These are phyloP conservation scores for Phytophthora capsici DNA, from an alignment of 352 stramenopile genomes.

Conservation along the genomic window DNA sequence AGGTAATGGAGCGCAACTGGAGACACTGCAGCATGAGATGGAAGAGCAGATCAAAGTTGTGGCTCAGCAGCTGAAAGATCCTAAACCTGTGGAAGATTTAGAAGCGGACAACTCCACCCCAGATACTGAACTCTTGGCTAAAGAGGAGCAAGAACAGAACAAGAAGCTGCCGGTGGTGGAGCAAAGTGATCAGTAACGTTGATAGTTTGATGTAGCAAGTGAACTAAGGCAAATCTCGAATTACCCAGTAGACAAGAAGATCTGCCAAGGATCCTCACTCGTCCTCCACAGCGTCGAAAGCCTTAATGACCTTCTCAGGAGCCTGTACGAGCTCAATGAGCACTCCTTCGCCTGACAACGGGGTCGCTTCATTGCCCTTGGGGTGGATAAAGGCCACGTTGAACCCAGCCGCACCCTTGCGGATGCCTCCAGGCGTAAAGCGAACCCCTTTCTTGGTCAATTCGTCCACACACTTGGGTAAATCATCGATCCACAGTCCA, in stretches of 20 bases:
- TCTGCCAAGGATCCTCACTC: slow-evolving; percentile 9
- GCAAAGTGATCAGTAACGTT: neutral
- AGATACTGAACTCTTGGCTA: neutral
- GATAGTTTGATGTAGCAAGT: neutral
- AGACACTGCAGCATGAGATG: slow-evolving; percentile 35
- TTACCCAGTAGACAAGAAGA: neutral
- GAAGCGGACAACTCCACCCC: neutral
- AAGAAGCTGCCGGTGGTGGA: neutral
- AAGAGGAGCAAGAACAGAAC: neutral
- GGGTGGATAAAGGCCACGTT: slow-evolving; percentile 99
- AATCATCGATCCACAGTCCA: slow-evolving; percentile 97
- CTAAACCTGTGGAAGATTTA: slow-evolving; percentile 4
- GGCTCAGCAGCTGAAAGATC: slow-evolving; percentile 24
- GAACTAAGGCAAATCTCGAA: slow-evolving; percentile 15
- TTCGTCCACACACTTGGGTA: slow-evolving; percentile 92
- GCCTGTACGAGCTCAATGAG: slow-evolving; percentile 98
- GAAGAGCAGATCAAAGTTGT: slow-evolving; percentile 31
- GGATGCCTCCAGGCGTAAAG: slow-evolving; percentile 98
- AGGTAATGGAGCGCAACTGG: slow-evolving; percentile 50
- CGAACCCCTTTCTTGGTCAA: slow-evolving; percentile 93
- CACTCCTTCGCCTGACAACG: slow-evolving; percentile 94
- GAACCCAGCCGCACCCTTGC: slow-evolving; percentile 96
- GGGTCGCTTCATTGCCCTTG: slow-evolving; percentile 94
- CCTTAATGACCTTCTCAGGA: slow-evolving; percentile 91
- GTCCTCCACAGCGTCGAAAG: slow-evolving; percentile 64